Evolutionary conservation across 108 stramenopile species (phyloP).

Genomic region (Discostella pseudostelligera): DNA sequence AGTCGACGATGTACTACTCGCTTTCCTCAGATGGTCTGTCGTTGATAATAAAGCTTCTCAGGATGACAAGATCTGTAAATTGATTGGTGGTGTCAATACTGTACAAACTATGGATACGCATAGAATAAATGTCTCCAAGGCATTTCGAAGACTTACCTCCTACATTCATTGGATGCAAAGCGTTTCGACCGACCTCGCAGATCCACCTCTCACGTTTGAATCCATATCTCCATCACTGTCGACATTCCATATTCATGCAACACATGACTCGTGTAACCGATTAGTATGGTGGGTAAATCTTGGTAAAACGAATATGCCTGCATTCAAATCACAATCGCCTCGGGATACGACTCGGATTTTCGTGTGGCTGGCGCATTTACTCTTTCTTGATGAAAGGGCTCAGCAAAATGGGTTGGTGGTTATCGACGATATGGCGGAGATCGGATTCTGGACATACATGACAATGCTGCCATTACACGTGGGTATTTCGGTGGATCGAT

Average conservation of each 20-base stretch:
- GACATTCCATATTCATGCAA: slow-evolving; percentile 48
- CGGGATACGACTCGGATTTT: slow-evolving; percentile 47
- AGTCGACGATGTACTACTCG: slow-evolving; percentile 46
- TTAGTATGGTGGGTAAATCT: slow-evolving; percentile 70
- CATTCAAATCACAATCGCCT: slow-evolving; percentile 42
- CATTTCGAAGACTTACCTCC: slow-evolving; percentile 58
- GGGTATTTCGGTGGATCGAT: slow-evolving; percentile 54
- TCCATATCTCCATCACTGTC: slow-evolving; percentile 43
- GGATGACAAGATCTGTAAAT: slow-evolving; percentile 30
- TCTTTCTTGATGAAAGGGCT: slow-evolving; percentile 54
- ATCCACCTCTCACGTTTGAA: slow-evolving; percentile 48
- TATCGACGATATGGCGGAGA: slow-evolving; percentile 47
- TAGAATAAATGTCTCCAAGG: slow-evolving; percentile 64
- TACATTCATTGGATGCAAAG: slow-evolving; percentile 72
- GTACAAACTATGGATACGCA: slow-evolving; percentile 10
- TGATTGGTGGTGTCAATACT: slow-evolving; percentile 39
- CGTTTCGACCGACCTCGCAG: slow-evolving; percentile 42
- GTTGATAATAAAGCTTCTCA: slow-evolving; percentile 39
- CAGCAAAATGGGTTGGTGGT: slow-evolving; percentile 57
- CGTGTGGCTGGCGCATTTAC: slow-evolving; percentile 59
- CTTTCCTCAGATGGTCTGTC: slow-evolving; percentile 47
- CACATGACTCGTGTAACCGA: slow-evolving; percentile 44
- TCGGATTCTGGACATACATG: slow-evolving; percentile 53
- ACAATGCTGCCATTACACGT: slow-evolving; percentile 62
- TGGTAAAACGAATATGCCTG: slow-evolving; percentile 41